Base-by-base conservation (phyloP, 257 asterid species). In the Ocimum tenuiflorum region DNA sequence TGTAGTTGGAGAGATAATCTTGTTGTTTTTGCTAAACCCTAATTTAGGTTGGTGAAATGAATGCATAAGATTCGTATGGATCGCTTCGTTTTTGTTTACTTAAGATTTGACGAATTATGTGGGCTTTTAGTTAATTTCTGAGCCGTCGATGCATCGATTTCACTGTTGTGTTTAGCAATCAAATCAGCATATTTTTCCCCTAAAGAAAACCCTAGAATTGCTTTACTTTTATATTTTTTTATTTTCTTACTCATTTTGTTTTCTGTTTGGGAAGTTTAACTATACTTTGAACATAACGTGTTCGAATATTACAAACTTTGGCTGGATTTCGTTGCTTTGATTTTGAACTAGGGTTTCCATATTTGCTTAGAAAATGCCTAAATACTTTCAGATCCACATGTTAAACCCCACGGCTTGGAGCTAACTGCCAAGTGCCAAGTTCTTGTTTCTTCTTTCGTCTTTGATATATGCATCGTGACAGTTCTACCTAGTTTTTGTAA, bases 151-250 rank as follows among this genome's bases (percentile, higher is more conserved):
- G 12, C 54, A 19, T 33, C 57, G 42, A 29, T 49, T 63, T 70
- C 67, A 47, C 15, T 39, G 55, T 48, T 55, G 65, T 67, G 60
- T 41, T 68, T 51, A 6, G 51, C 15, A 56, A 45, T 46, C 6
- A 55, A 47, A 41, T 41, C 68, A 22, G 41, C 36, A 52, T 45
- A 42, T 57, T 43, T 75, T 80, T 22, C 38, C 63, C 35, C 67
- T 20, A 69, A 70, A 60, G 72, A 38, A 79, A 87, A 78, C 83
- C 92, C 85, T 85, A 83, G 76, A 64, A 15, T 76, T 65, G 50
- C 60, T 78, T 64, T 62, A 69, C 68, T 22, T 49, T 61, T 12
- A 52, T n/a, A 6, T 7, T 8, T 55, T 14, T 41, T 48, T 41
- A 8, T 67, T 69, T 14, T 24, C 58, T 42, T 53, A 18, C 52